These are phyloP conservation scores for Obelidium mucronatum DNA, from an alignment of 192 early-diverging fungal species.

Conservation along the genomic window DNA sequence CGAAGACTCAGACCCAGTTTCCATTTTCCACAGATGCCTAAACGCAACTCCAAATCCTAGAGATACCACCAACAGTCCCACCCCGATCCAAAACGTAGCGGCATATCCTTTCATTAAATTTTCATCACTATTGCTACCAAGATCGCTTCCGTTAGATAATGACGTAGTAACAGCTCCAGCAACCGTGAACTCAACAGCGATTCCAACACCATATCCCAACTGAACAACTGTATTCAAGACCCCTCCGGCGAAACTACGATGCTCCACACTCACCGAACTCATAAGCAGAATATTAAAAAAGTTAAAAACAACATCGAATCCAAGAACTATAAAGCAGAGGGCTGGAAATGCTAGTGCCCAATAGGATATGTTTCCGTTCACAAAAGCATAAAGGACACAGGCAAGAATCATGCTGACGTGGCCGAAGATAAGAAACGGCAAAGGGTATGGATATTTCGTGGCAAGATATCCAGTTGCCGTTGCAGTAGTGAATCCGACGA, in stretches of 20 bases:
- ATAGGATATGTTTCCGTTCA: not conserved
- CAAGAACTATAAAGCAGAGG: constrained; percentile 6
- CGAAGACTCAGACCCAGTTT: not conserved
- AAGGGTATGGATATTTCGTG: constrained; percentile 3
- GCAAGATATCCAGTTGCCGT: constrained; percentile 7
- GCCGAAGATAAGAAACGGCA: constrained; percentile 19
- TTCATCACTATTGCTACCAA: not conserved
- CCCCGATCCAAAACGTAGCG: constrained; percentile 37
- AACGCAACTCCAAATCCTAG: constrained; percentile 32
- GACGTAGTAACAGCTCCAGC: constrained; percentile 27
- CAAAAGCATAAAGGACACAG: not conserved
- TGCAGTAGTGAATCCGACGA: constrained; percentile 20
- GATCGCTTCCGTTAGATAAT: constrained; percentile 27
- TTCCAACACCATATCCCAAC: constrained; percentile 35
- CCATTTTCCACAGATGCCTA: constrained; percentile 6
- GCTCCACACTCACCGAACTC: not conserved
- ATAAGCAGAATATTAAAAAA: constrained; percentile 19
- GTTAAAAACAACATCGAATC: constrained; percentile 28
- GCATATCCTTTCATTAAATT: constrained; percentile 37
- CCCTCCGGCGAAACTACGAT: constrained; percentile 40
- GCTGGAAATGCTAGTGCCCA: constrained; percentile 27
- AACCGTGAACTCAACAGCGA: constrained; percentile 40
- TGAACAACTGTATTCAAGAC: constrained; percentile 47
- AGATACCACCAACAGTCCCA: constrained; percentile 21
- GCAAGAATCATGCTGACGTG: constrained; percentile 10